Base-by-base conservation (phyloP, 2,329 filamentous ascomycete species). In the Teratosphaeria epicoccoides region DNA sequence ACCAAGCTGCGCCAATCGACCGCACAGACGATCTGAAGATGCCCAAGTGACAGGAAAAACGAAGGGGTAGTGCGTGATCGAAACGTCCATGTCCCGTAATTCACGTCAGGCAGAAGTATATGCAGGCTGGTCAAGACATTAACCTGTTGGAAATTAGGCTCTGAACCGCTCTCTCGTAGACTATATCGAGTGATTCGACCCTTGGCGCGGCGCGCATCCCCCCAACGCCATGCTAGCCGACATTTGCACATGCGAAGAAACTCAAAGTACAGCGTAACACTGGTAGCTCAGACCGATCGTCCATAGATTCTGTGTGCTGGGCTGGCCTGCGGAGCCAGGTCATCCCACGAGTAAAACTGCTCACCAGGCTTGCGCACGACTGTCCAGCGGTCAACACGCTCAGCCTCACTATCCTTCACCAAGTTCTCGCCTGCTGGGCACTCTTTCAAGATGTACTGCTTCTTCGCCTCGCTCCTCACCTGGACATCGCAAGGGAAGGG, bases 401-500 rank as follows among this genome's bases (percentile, higher is more conserved):
- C 54, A 44, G 53, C 57, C 46, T 57, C 53, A 14, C 46, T 53
- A 20, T 57, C 56, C 52, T 59, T 59, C 47, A 66, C 52, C 26
- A 61, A 45, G 28, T 61, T 59, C 3, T 55, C 61, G 10, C 57
- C 61, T 22, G 60, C 60, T 5, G 58, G 57, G 26, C 53, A 57
- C 24, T 58, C 59, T 33, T 58, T 57, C 24, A 63, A 33, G 51
- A 66, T 66, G 44, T 57, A 63, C n/a, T 50, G 50, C 24, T 58
- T 56, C 59, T 65, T 66, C 49, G 52, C 58, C 52, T 66, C 64
- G 44, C 59, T 64, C 11, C 64, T 51, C 1, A 59, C 54, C n/a
- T 55, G 56, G 48, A 66, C 59, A 26, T 62, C 56, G 55, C 55
- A 58, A 22, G 60, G 59, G 56, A 66, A 66, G 0, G 64, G 64